A percentile compares a stretch with the other conserved stretches of the same genome.
These are phyloP conservation scores for Boletellus sp. DNA, from an alignment of 768 basidiomycete species.

Conservation along the genomic window DNA sequence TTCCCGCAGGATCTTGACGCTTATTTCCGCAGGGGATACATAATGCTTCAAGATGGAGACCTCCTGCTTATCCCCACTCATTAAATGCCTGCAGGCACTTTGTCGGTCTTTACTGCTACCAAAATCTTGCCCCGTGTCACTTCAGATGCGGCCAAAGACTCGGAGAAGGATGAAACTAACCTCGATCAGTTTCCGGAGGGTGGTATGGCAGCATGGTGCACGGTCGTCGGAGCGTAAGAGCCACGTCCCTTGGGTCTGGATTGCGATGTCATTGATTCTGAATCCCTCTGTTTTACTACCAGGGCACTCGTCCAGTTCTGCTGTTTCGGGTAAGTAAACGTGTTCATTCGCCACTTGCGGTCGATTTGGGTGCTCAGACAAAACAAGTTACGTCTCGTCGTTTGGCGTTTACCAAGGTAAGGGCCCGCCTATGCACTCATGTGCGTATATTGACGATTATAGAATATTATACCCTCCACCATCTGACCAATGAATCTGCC, in stretches of 20 bases:
- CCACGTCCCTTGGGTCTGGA: not conserved
- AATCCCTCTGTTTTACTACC: too few species aligned
- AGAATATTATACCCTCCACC: slow-evolving; percentile 39
- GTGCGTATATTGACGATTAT: not conserved
- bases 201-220: slow-evolving; percentile 24
- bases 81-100: slow-evolving; percentile 6
- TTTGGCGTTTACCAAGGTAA: slow-evolving; percentile 43
- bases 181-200: slow-evolving; percentile 27
- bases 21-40: not conserved
- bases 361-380: not conserved
- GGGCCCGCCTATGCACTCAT: not conserved
- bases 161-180: not conserved
- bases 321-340: slow-evolving; percentile 32
- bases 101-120: not conserved
- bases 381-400: slow-evolving; percentile 29
- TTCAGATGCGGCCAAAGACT: slow-evolving; percentile 1
- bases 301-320: slow-evolving; percentile 16
- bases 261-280: not conserved
- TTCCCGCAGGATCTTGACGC: too few species aligned
- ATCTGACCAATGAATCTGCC: slow-evolving; percentile 31
- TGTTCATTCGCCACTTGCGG: not conserved
- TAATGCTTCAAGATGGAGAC: not conserved
- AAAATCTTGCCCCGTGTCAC: not conserved
- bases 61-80: not conserved
- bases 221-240: slow-evolving; percentile 23